These are phyloP conservation scores for Rhizophora mangle DNA, from an alignment of 345 rosid genomes.

Conservation along the genomic window DNA sequence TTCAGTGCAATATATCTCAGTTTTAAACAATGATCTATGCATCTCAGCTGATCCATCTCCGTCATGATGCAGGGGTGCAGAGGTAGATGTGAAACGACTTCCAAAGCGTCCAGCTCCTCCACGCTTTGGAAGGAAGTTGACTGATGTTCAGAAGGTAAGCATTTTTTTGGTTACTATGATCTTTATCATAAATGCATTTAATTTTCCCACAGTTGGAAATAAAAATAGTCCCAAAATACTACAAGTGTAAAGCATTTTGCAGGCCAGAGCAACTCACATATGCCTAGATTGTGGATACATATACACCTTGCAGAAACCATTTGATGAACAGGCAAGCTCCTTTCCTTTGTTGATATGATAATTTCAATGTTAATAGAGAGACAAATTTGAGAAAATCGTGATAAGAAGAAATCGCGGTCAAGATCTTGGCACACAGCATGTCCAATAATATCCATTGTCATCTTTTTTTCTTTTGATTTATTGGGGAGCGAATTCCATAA, in stretches of 20 bases:
- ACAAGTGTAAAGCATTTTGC: constrained; percentile 28
- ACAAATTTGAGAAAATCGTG: too few species aligned
- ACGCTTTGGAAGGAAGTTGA: constrained; percentile 85
- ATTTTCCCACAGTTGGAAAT: not conserved
- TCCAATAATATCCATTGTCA: too few species aligned
- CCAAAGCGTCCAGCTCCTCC: constrained; percentile 97
- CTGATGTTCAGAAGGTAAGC: constrained; percentile 82
- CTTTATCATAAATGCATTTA: not conserved
- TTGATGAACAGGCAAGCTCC: constrained; percentile 72
- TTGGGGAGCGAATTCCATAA: too few species aligned
- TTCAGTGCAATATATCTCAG: not conserved
- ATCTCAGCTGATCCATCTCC: constrained; percentile 2
- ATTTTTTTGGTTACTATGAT: not conserved
- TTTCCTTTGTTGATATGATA: not conserved
- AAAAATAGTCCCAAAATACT: not conserved
- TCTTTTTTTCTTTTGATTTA: too few species aligned
- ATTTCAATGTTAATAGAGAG: not conserved
- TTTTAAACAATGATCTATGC: not conserved
- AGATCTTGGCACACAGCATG: too few species aligned
- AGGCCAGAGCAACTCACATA: constrained; percentile 92
- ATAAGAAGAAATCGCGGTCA: too few species aligned
- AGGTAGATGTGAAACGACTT: constrained; percentile 79
- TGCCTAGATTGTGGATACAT: constrained; percentile 95
- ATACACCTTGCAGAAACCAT: constrained; percentile 69
- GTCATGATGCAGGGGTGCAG: constrained; percentile 60